phyloP scores from a whole-genome alignment of 208 protist genomes.

The Acanthamoeba lenticulata region DNA sequence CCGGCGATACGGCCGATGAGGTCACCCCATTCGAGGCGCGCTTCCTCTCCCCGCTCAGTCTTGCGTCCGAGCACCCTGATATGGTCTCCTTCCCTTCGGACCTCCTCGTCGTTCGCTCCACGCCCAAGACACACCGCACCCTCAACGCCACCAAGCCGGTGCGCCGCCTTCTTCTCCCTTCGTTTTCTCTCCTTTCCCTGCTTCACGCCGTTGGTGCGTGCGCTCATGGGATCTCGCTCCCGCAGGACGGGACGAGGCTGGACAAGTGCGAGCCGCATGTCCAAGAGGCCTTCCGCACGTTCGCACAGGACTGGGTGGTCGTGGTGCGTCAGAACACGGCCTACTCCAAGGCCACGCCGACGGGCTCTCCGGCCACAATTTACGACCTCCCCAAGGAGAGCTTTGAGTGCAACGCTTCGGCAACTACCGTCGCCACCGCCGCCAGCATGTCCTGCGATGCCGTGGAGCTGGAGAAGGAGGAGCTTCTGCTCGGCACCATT shows the following conservation, averaged over 20 bases:
- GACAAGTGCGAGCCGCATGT: constrained; percentile 49
- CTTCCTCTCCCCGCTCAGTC: background rate
- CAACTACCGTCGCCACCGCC: no score
- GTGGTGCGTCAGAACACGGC: background rate
- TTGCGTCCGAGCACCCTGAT: background rate
- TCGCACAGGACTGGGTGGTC: constrained; percentile 29
- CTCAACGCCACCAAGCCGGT: constrained; percentile 36
- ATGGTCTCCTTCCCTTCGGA: constrained; percentile 52
- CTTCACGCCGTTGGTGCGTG: background rate
- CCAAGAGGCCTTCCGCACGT: constrained; percentile 14
- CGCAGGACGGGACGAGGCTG: background rate
- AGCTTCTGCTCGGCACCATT: constrained; percentile 9
- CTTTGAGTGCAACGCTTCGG: background rate
- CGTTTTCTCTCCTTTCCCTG: background rate
- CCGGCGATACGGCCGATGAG: background rate
- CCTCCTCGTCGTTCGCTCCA: background rate
- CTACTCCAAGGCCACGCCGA: background rate
- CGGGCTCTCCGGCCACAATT: background rate
- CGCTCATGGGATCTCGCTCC: background rate
- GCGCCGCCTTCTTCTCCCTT: background rate
- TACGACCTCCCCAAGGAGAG: constrained; percentile 28
- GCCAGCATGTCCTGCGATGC: no score
- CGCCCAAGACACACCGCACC: constrained; percentile 23
- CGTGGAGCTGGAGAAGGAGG: background rate
- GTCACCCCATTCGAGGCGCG: constrained; percentile 48